Conservation (phyloP, 495 filamentous ascomycete genomes). For the Penicillium tannophilum region DNA sequence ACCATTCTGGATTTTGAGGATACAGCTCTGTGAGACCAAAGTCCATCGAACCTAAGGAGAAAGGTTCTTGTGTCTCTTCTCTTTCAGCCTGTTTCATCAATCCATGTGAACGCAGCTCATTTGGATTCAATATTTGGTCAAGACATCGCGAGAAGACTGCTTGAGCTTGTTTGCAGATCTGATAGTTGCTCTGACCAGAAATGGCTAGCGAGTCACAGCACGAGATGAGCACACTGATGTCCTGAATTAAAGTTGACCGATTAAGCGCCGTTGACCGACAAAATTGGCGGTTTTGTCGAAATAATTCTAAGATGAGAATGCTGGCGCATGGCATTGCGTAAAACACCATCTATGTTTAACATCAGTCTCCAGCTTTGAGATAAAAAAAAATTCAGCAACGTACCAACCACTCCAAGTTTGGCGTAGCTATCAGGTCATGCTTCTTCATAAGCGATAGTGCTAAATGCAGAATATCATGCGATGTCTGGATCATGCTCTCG, state of each 20-base stretch:
- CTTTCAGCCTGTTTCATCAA: not conserved
- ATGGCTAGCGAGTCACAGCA: conserved; percentile 7
- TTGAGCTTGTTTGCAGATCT: conserved; percentile 10
- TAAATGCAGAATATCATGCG: not conserved
- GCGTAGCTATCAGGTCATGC: not conserved
- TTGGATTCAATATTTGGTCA: not conserved
- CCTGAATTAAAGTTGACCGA: not conserved
- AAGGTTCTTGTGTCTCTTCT: not conserved
- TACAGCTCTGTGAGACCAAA: not conserved
- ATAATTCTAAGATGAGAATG: not conserved
- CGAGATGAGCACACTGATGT: conserved; percentile 5
- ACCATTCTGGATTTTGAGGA: not conserved
- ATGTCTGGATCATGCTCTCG: not conserved
- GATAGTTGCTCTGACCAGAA: conserved; percentile 8
- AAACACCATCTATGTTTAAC: not conserved
- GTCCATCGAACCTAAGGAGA: not conserved
- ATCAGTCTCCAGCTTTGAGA: not conserved
- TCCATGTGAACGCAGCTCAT: not conserved
- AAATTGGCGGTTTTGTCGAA: not conserved
- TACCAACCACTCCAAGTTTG: not conserved
- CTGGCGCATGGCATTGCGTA: conserved; percentile 1
- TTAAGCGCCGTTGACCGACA: not conserved
- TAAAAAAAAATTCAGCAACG: not conserved
- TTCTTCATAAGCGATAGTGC: not conserved
- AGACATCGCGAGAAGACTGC: not conserved